These are phyloP conservation scores for Argentina anserina DNA, from an alignment of 306 rosid genomes.

Conservation along the genomic window DNA sequence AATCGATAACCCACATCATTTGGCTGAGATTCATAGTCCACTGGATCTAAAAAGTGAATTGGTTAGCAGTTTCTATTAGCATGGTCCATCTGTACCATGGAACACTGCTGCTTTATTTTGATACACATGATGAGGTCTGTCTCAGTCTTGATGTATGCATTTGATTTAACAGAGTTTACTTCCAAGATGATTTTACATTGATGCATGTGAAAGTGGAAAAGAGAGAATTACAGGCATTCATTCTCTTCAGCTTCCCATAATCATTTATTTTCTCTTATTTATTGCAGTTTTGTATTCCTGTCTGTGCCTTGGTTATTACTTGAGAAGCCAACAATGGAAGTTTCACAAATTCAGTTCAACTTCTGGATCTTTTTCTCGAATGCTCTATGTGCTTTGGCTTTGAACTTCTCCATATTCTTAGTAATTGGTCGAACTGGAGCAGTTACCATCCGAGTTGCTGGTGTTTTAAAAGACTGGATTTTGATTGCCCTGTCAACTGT, in stretches of 20 bases:
- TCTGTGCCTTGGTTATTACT: slow-evolving; percentile 83
- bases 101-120: background rate
- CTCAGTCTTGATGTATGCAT: background rate
- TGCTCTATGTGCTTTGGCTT: slow-evolving; percentile 87
- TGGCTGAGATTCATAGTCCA: slow-evolving; percentile 6
- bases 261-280: slow-evolving; percentile 5
- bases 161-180: background rate
- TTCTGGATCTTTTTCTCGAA: slow-evolving; percentile 92
- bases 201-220: slow-evolving; percentile 5
- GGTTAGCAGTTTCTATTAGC: background rate
- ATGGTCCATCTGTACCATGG: slow-evolving; percentile 4
- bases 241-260: background rate
- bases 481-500: slow-evolving; percentile 92
- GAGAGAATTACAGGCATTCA: background rate
- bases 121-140: background rate
- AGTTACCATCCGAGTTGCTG: slow-evolving; percentile 89
- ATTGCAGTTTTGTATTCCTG: slow-evolving; percentile 85
- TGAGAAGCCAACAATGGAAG: slow-evolving; percentile 84
- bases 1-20: background rate
- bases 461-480: slow-evolving; percentile 96
- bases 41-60: background rate
- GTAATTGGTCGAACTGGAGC: slow-evolving; percentile 98
- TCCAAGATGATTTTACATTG: background rate
- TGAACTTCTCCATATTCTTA: slow-evolving; percentile 92
- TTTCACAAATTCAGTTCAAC: slow-evolving; percentile 82